phyloP scores from a whole-genome alignment of 805 yeast genomes.

The Ogataea zsoltii region DNA sequence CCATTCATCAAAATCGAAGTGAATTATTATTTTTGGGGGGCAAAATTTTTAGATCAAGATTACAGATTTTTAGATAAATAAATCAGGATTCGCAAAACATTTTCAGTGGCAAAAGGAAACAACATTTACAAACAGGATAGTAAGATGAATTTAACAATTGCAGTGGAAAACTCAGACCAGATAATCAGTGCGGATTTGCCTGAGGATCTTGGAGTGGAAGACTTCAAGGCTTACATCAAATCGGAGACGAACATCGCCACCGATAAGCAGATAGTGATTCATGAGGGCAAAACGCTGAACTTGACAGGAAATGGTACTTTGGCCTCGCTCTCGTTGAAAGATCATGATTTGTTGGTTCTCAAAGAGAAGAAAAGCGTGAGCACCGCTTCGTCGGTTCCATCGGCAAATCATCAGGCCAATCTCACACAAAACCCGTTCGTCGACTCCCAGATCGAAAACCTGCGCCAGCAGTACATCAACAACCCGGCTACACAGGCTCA shows the following conservation, averaged over 20 bases:
- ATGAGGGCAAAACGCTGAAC: slow-evolving; percentile 45
- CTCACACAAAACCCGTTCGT: slow-evolving; percentile 13
- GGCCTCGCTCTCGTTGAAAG: slow-evolving; percentile 46
- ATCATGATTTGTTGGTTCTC: slow-evolving; percentile 59
- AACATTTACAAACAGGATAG: too few relatives aligned
- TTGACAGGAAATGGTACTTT: slow-evolving; percentile 39
- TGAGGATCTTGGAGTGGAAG: slow-evolving; percentile 60
- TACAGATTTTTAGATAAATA: too few relatives aligned
- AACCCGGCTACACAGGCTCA: slow-evolving; percentile 36
- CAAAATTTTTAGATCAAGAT: not conserved
- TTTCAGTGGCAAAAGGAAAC: slow-evolving; percentile 1
- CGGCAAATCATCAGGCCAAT: slow-evolving; percentile 17
- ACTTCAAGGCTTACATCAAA: slow-evolving; percentile 71
- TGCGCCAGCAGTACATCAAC: slow-evolving; percentile 48
- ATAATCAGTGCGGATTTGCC: slow-evolving; percentile 63
- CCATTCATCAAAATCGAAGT: too few relatives aligned
- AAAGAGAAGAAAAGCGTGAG: slow-evolving; percentile 26
- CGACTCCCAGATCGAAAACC: slow-evolving; percentile 43
- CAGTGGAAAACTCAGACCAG: slow-evolving; percentile 49
- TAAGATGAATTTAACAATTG: slow-evolving; percentile 59
- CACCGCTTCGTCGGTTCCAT: slow-evolving; percentile 27
- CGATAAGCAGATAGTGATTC: slow-evolving; percentile 47
- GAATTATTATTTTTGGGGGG: slow-evolving; percentile 3
- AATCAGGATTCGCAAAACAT: too few relatives aligned
- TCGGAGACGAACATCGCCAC: slow-evolving; percentile 62